These are phyloP conservation scores for Lachnellula willkommii DNA, from an alignment of 2,329 filamentous ascomycete genomes.

Conservation along the genomic window DNA sequence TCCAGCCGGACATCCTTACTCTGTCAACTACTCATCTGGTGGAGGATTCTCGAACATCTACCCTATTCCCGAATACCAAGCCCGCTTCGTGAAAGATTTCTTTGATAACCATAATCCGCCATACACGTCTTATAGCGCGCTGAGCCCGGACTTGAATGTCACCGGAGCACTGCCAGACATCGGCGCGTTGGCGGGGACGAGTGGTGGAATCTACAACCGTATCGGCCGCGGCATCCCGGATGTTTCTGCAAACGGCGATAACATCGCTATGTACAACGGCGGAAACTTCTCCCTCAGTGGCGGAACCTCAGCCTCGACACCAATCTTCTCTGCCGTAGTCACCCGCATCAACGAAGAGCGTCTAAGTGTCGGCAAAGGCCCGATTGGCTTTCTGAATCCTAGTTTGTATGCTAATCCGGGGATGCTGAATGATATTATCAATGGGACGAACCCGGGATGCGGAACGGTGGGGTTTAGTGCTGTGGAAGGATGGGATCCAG, in stretches of 20 bases:
- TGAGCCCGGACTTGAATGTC: conserved; percentile 13
- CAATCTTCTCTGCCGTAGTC: conserved; percentile 37
- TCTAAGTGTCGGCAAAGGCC: conserved; percentile 30
- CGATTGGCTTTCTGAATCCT: conserved; percentile 38
- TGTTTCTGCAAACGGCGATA: conserved; percentile 30
- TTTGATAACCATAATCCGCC: conserved; percentile 30
- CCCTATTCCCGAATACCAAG: conserved; percentile 39
- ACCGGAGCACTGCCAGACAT: conserved; percentile 14
- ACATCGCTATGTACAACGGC: conserved; percentile 36
- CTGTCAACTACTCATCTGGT: conserved; percentile 33
- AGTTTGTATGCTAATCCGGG: conserved; percentile 26
- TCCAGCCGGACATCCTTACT: conserved; percentile 11
- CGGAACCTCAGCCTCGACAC: conserved; percentile 44
- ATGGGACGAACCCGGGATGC: conserved; percentile 30
- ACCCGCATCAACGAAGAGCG: conserved; percentile 40
- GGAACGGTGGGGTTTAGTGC: conserved; percentile 31
- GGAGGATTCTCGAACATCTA: conserved; percentile 46
- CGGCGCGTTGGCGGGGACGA: conserved; percentile 4
- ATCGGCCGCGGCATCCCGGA: conserved; percentile 38
- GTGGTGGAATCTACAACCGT: conserved; percentile 15
- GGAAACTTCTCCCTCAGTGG: conserved; percentile 41
- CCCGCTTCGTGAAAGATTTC: conserved; percentile 36
- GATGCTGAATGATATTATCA: conserved; percentile 31
- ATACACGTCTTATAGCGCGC: conserved; percentile 17
- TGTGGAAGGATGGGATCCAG: conserved; percentile 32